These are phyloP conservation scores for Lodderomyces orthopsilosis DNA, from an alignment of 1,139 yeast genomes.

Conservation along the genomic window DNA sequence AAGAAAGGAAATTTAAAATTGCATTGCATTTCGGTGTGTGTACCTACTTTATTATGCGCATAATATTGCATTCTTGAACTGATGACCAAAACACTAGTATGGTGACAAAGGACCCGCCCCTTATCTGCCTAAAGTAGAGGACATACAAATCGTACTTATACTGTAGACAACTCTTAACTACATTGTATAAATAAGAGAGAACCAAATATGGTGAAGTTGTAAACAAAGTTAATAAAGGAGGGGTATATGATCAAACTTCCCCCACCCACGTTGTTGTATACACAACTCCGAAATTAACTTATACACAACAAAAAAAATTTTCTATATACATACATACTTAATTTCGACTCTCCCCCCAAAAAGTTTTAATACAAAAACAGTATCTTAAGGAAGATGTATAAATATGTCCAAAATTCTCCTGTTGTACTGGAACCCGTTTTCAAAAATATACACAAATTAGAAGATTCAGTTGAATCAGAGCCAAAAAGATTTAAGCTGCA, in stretches of 20 bases:
- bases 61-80: neutral
- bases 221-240: neutral
- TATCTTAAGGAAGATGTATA: too few relatives aligned
- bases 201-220: neutral
- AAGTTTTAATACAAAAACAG: too few relatives aligned
- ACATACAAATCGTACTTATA: too few relatives aligned
- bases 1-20: too few relatives aligned
- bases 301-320: too few relatives aligned
- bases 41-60: neutral
- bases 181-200: too few relatives aligned
- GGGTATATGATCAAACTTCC: neutral
- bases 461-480: constrained; percentile 7
- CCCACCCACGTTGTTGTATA: neutral
- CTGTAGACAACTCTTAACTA: neutral
- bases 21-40: too few relatives aligned
- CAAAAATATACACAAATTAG: constrained; percentile 5
- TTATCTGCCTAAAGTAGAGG: too few relatives aligned
- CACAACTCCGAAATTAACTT: neutral
- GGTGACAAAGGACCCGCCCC: too few relatives aligned
- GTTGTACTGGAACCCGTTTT: constrained; percentile 2
- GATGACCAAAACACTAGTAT: too few relatives aligned
- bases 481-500: constrained; percentile 8
- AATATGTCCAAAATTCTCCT: neutral
- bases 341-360: too few relatives aligned
- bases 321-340: too few relatives aligned